Evolutionary conservation across 306 rosid genomes (phyloP).

Genomic region (Trichosanthes truncata): DNA sequence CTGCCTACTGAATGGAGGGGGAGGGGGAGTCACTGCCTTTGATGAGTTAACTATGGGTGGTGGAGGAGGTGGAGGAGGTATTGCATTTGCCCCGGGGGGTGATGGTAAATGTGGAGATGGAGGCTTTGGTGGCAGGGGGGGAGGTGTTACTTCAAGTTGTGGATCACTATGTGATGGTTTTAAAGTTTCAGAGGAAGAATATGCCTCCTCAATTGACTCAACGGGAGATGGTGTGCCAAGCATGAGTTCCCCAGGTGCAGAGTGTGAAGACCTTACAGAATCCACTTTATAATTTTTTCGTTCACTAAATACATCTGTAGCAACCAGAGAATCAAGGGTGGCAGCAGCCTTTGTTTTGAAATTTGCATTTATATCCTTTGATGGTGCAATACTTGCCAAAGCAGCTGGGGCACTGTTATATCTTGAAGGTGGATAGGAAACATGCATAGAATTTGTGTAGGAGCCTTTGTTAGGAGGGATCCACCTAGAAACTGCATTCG

Average conservation of each 20-base stretch:
- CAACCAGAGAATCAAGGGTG: constrained; percentile 17
- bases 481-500: constrained; percentile 74
- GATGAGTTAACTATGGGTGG: neutral
- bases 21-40: neutral
- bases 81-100: neutral
- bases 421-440: constrained; percentile 79
- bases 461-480: constrained; percentile 91
- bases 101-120: constrained; percentile 23
- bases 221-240: constrained; percentile 26
- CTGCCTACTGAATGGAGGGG: constrained; percentile 11
- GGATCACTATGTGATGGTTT: constrained; percentile 1
- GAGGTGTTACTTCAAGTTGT: constrained; percentile 14
- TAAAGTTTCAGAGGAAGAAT: constrained; percentile 16
- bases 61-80: constrained; percentile 24
- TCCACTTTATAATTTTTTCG: constrained; percentile 30
- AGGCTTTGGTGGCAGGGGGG: constrained; percentile 23
- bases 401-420: constrained; percentile 69
- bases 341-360: constrained; percentile 32
- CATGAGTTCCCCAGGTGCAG: constrained; percentile 32
- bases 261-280: constrained; percentile 39
- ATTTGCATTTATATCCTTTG: constrained; percentile 49
- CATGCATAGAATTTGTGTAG: constrained; percentile 70
- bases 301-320: constrained; percentile 34
- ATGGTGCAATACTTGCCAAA: constrained; percentile 24
- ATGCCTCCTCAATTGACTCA: constrained; percentile 22